Base-by-base conservation (phyloP, 768 basidiomycete genomes). In the Scleroderma bovista region DNA sequence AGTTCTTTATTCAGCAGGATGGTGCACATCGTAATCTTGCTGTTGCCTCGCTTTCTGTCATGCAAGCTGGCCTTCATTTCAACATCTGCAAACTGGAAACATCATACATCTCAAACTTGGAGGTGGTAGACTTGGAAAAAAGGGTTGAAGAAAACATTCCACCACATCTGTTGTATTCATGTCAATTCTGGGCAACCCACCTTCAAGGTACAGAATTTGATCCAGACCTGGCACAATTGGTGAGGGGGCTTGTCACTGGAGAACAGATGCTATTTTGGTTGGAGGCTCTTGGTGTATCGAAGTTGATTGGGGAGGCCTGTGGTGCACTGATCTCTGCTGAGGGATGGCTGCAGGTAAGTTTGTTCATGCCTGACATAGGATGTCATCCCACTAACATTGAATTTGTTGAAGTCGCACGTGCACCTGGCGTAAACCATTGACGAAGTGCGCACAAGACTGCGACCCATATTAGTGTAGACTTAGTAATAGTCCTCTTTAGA, bases 41-140 rank as follows among this genome's bases (percentile, higher is more conserved):
- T 2, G 24, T 47, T 10, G 50, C 54, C n/a, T 64, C 55, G 11
- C 45, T 73, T 8, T 40, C 42, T 2, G 48, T 63, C 11, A 66
- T 72, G 70, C 52, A 62, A 7, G 38, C 48, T 3, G 51, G 48
- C 4, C 63, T 71, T 22, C 47, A 51, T 40, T 72, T 73, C 57
- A 69, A 72, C n/a, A 36, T 36, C 12, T 36, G 34, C 13, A 12
- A 44, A 68, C 71, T 72, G 10, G 52, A 56, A 20, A 62, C 58
- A 8, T 71, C 70, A 3, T 60, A 64, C 46, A 22, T 60, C 9
- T 50, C 20, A 9, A 69, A 72, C 49, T 36, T 37, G 13, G 60
- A 69, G 15, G 46, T 69, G 13, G 15, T 10, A 3, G 44, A 32
- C 29, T 17, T 34, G 3, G 11, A 19, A 17, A 33, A 24, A 16